phyloP scores from a whole-genome alignment of 176 grass and related monocot genomes.

The Eremochloa ophiuroides region DNA sequence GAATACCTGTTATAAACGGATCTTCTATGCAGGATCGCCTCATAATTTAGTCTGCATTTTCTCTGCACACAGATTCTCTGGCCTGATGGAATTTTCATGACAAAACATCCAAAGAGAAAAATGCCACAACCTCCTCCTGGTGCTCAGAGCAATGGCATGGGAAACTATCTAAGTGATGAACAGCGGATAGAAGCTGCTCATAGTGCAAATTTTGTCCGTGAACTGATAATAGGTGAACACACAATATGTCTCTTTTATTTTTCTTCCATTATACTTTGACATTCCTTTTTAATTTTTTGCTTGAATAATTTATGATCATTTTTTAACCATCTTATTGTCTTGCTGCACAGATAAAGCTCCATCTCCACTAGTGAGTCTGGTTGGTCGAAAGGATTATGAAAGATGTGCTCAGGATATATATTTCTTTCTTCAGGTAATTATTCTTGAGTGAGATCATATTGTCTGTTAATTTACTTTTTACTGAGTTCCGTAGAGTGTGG shows the following conservation, averaged over 20 bases:
- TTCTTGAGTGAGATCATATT: neutral
- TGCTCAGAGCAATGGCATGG: constrained; percentile 42
- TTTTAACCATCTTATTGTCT: neutral
- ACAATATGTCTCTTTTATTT: neutral
- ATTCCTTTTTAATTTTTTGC: neutral
- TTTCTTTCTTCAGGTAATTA: constrained; percentile 94
- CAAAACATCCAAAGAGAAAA: constrained; percentile 95
- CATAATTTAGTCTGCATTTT: constrained; percentile 24
- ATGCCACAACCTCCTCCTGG: constrained; percentile 30
- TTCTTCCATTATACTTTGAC: neutral
- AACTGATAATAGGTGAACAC: constrained; percentile 83
- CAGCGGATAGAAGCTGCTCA: constrained; percentile 75
- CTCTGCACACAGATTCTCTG: constrained; percentile 71
- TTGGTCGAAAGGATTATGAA: constrained; percentile 96
- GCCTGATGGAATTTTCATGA: constrained; percentile 97
- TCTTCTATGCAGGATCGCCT: neutral
- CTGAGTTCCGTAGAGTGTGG: neutral
- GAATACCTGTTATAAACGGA: neutral
- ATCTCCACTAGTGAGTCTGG: constrained; percentile 71
- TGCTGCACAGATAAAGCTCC: constrained; percentile 72
- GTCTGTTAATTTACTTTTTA: neutral
- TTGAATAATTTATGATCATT: neutral
- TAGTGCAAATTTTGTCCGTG: constrained; percentile 79
- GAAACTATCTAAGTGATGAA: constrained; percentile 53
- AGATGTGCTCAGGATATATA: constrained; percentile 87